phyloP scores from a whole-genome alignment of 176 grass and related monocot species.

The Musa schizocarpa region DNA sequence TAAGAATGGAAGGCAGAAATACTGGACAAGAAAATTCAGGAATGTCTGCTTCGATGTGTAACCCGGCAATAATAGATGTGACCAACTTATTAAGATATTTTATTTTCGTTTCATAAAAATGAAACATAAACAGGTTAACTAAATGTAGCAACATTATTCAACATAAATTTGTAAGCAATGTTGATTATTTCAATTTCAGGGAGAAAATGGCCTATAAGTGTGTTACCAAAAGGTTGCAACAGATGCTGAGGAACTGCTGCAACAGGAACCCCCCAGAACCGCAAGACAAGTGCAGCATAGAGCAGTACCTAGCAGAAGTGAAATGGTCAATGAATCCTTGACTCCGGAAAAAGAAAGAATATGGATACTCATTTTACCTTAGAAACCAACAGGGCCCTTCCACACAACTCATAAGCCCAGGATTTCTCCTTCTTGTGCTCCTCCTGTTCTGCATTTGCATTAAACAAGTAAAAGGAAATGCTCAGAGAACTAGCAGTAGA shows the following conservation, averaged over 20 bases:
- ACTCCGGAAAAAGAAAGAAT: not conserved
- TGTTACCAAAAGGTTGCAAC: slow-evolving; percentile 78
- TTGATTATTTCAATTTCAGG: not conserved
- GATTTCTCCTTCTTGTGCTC: slow-evolving; percentile 51
- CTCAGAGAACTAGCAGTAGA: not conserved
- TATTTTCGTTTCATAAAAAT: no score
- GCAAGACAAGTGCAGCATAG: slow-evolving; percentile 39
- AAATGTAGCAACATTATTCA: no score
- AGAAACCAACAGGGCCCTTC: slow-evolving; percentile 34
- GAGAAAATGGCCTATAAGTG: not conserved
- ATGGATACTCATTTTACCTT: slow-evolving; percentile 37
- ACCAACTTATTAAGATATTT: no score
- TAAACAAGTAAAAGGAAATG: not conserved
- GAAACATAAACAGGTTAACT: no score
- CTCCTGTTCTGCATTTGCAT: slow-evolving; percentile 50
- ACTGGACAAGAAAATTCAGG: no score
- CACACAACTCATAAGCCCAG: slow-evolving; percentile 43
- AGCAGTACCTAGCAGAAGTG: slow-evolving; percentile 44
- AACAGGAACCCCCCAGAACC: slow-evolving; percentile 65
- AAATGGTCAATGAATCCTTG: slow-evolving; percentile 23
- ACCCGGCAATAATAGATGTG: no score
- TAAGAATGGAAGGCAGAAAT: no score
- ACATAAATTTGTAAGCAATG: no score
- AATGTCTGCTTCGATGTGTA: no score
- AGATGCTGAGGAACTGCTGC: slow-evolving; percentile 70